Conservation (phyloP, 176 grass and related monocot species). For the Avena sativa region DNA sequence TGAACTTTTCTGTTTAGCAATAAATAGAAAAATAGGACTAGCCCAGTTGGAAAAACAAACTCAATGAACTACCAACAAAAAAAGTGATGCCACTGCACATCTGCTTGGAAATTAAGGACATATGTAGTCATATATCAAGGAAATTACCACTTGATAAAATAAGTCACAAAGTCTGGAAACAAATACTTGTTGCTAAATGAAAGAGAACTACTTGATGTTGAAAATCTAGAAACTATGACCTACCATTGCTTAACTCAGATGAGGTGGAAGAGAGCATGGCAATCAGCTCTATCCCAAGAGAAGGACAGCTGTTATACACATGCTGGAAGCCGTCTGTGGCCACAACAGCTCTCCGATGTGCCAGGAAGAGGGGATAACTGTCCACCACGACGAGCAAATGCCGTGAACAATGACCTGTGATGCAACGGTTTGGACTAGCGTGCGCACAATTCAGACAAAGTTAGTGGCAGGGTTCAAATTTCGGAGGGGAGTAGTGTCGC, state of each 20-base stretch:
- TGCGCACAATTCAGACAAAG: too few species aligned
- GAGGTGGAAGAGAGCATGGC: not conserved
- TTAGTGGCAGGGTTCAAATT: too few species aligned
- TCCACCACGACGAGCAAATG: not conserved
- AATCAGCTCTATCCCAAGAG: not conserved
- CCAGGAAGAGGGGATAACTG: not conserved
- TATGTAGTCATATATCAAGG: not conserved
- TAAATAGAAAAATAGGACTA: too few species aligned
- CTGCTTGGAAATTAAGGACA: constrained; percentile 3
- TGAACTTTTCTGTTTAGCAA: too few species aligned
- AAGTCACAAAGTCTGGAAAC: not conserved
- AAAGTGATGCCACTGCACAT: not conserved
- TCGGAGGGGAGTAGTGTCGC: too few species aligned
- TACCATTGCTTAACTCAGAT: not conserved
- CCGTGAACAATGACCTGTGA: too few species aligned
- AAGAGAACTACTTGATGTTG: constrained; percentile 3
- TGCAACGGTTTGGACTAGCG: too few species aligned
- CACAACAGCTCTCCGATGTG: not conserved
- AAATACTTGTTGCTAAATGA: not conserved
- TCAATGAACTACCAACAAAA: not conserved
- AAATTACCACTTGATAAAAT: not conserved
- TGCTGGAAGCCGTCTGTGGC: not conserved
- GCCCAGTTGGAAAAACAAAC: too few species aligned
- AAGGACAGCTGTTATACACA: not conserved
- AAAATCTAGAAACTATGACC: not conserved